Percentiles rank a stretch among this genome's conserved stretches.
phyloP scores from a whole-genome alignment of 2,329 filamentous ascomycete genomes.

The Zarea fungicola region DNA sequence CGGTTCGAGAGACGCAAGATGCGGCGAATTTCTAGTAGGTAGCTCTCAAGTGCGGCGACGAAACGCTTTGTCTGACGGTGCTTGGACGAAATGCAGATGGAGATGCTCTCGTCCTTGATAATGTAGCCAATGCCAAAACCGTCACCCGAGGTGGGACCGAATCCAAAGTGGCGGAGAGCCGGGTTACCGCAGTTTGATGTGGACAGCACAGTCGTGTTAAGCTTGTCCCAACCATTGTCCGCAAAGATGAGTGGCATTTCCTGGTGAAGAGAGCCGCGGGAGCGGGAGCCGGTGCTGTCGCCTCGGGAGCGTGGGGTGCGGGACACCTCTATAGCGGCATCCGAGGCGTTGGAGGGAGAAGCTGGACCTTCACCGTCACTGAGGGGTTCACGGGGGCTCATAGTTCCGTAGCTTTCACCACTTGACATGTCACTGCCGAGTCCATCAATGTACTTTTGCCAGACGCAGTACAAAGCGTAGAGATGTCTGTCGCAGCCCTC shows the following conservation, averaged over 20 bases:
- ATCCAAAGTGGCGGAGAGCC: slow-evolving; percentile 89
- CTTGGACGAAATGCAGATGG: slow-evolving; percentile 85
- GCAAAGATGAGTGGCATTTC: slow-evolving; percentile 75
- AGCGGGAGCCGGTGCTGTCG: slow-evolving; percentile 50
- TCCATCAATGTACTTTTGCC: slow-evolving; percentile 84
- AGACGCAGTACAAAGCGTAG: slow-evolving; percentile 90
- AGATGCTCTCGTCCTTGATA: slow-evolving; percentile 73
- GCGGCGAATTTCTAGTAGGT: slow-evolving; percentile 84
- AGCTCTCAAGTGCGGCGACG: slow-evolving; percentile 83
- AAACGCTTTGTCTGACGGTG: slow-evolving; percentile 90
- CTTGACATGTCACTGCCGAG: slow-evolving; percentile 50
- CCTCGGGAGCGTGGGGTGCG: slow-evolving; percentile 41
- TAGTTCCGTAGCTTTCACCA: slow-evolving; percentile 56
- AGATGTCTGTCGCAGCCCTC: slow-evolving; percentile 89
- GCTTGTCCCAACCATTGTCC: slow-evolving; percentile 86
- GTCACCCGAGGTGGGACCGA: slow-evolving; percentile 87
- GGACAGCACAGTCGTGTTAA: slow-evolving; percentile 90
- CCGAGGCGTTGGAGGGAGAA: slow-evolving; percentile 32
- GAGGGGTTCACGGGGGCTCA: slow-evolving; percentile 49
- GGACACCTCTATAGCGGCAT: slow-evolving; percentile 27
- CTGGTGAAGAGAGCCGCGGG: slow-evolving; percentile 33
- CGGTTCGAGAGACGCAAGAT: slow-evolving; percentile 65
- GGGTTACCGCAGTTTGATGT: slow-evolving; percentile 99
- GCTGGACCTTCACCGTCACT: slow-evolving; percentile 32
- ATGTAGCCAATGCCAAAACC: slow-evolving; percentile 98